These are phyloP conservation scores for Schizochytrium sp. DNA, from an alignment of 108 stramenopile species.

Conservation along the genomic window DNA sequence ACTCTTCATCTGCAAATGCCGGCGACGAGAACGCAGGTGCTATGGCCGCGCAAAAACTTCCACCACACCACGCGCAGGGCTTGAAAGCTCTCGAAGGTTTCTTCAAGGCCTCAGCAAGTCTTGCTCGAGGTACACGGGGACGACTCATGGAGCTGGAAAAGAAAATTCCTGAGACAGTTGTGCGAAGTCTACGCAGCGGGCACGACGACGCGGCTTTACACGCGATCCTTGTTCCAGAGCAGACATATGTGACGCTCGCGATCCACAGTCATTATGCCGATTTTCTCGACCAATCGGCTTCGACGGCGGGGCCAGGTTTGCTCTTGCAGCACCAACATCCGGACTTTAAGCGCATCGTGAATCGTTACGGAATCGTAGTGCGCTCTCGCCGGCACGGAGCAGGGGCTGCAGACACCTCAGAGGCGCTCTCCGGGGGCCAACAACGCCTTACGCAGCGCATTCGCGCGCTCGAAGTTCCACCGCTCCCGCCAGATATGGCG, in stretches of 20 bases:
- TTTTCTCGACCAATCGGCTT: not conserved
- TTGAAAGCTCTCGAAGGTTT: not conserved
- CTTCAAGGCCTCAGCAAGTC: not conserved
- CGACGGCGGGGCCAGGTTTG: not conserved
- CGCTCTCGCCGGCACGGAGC: not conserved
- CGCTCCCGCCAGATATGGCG: constrained; percentile 35
- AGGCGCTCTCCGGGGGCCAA: not conserved
- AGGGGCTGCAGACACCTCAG: not conserved
- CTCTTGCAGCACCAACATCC: not conserved
- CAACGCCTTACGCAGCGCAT: not conserved
- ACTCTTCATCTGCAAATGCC: no score
- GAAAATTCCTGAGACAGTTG: not conserved
- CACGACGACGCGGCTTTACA: not conserved
- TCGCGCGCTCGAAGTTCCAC: constrained; percentile 34
- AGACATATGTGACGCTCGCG: not conserved
- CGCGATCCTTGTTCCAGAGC: not conserved
- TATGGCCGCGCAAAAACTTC: not conserved
- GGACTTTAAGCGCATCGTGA: not conserved
- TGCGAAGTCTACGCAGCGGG: no score
- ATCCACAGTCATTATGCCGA: not conserved
- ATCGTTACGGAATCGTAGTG: not conserved
- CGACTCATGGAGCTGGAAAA: not conserved
- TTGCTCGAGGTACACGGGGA: not conserved
- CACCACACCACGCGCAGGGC: not conserved
- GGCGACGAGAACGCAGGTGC: no score